Conservation (phyloP, 108 stramenopile species). For the Tribonema minus region DNA sequence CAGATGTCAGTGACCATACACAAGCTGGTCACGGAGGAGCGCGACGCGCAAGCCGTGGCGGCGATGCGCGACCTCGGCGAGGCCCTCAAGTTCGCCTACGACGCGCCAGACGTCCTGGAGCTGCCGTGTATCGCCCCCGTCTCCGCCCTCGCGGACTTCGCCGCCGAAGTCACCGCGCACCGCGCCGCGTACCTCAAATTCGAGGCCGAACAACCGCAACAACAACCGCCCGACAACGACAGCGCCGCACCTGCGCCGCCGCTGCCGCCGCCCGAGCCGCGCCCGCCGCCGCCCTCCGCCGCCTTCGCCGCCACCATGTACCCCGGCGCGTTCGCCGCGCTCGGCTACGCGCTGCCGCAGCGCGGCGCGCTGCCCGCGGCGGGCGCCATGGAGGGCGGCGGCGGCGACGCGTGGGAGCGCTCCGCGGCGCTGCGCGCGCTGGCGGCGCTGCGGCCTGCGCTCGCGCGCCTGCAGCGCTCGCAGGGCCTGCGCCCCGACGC, state of each 20-base stretch:
- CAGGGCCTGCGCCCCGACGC: too few relatives aligned
- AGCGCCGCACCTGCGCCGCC: neutral
- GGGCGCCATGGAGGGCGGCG: too few relatives aligned
- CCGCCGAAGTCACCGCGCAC: neutral
- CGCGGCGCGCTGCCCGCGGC: too few relatives aligned
- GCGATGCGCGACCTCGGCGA: neutral
- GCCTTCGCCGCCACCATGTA: neutral
- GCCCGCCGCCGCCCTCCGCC: neutral
- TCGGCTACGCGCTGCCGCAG: neutral
- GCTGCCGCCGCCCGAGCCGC: neutral
- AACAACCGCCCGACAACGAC: too few relatives aligned
- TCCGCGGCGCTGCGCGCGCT: too few relatives aligned
- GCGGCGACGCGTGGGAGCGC: too few relatives aligned
- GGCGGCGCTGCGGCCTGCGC: too few relatives aligned
- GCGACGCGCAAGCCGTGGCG: neutral
- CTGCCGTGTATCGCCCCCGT: neutral
- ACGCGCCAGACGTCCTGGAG: neutral
- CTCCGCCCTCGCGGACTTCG: neutral
- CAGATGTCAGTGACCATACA: neutral
- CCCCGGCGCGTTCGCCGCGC: neutral
- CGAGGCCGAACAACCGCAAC: too few relatives aligned
- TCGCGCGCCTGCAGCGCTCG: too few relatives aligned
- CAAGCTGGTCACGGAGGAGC: neutral
- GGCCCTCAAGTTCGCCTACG: neutral
- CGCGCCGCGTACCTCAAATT: neutral